phyloP scores from a whole-genome alignment of 306 rosid species.

The Lupinus albus region DNA sequence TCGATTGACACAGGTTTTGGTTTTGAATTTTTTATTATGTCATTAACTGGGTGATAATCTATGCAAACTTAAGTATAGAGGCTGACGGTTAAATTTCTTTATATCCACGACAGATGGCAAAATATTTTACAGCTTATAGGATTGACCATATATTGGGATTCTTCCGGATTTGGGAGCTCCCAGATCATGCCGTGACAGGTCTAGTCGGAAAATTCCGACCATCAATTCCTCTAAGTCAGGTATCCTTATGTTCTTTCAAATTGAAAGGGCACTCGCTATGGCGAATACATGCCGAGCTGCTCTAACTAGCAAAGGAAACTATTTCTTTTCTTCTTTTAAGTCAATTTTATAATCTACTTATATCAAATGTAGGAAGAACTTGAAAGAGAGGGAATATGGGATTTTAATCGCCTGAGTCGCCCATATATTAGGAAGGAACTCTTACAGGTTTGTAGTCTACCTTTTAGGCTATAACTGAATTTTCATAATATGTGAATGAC shows the following conservation, averaged over 20 bases:
- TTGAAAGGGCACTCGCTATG: conserved; percentile 21
- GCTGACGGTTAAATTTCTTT: conserved; percentile 40
- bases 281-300: conserved; percentile 14
- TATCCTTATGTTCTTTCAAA: conserved; percentile 39
- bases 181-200: conserved; percentile 89
- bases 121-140: conserved; percentile 94
- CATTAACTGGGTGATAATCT: conserved; percentile 17
- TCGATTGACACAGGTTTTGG: conserved; percentile 87
- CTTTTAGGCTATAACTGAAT: conserved; percentile 28
- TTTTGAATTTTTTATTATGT: conserved; percentile 32
- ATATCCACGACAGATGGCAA: conserved; percentile 79
- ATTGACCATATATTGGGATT: conserved; percentile 96
- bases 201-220: conserved; percentile 93
- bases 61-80: conserved; percentile 30
- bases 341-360: conserved; percentile 27
- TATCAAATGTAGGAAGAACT: conserved; percentile 78
- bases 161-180: conserved; percentile 98
- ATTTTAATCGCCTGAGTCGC: conserved; percentile 80
- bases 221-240: conserved; percentile 93
- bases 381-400: conserved; percentile 95
- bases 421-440: conserved; percentile 76
- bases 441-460: conserved; percentile 63
- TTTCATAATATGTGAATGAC: conserved; percentile 28
- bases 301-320: conserved; percentile 18
- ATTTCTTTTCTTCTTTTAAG: conserved; percentile 14